Evolutionary conservation across 805 yeast species (phyloP).

Genomic region (Starmerella stigmatis): DNA sequence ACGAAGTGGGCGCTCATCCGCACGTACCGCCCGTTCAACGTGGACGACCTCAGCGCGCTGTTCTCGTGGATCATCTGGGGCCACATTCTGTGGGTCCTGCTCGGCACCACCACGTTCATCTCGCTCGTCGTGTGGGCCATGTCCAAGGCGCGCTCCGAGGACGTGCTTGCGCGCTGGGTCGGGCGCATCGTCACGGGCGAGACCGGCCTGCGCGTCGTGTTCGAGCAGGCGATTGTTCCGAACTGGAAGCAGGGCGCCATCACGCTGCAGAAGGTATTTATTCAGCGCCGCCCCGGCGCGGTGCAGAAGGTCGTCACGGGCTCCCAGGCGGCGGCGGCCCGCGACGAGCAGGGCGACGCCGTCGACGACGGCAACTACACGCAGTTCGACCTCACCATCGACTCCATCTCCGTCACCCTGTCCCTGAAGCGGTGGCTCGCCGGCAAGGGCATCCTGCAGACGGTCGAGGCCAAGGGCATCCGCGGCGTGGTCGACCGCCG

Average conservation of each 20-base stretch:
- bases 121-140: conserved; percentile 65
- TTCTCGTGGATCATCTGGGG: conserved; percentile 89
- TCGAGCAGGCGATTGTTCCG: conserved; percentile 90
- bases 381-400: conserved; percentile 85
- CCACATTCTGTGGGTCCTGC: conserved; percentile 61
- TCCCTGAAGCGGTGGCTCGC: conserved; percentile 80
- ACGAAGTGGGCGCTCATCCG: conserved; percentile 66
- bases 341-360: conserved; percentile 34
- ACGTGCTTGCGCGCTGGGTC: conserved; percentile 65
- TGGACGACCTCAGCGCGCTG: conserved; percentile 86
- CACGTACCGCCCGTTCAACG: conserved; percentile 72
- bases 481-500: conserved; percentile 90
- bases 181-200: conserved; percentile 80
- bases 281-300: conserved; percentile 68
- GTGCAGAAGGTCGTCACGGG: conserved; percentile 51
- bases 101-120: conserved; percentile 88
- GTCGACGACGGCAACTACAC: conserved; percentile 85
- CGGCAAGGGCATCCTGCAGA: conserved; percentile 78
- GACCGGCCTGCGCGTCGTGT: conserved; percentile 70
- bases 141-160: conserved; percentile 83
- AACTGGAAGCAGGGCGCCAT: conserved; percentile 86
- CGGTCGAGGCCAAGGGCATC: conserved; percentile 68
- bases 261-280: conserved; percentile 71
- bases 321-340: conserved; percentile 60
- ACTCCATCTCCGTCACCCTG: conserved; percentile 67